Percentiles rank a stretch among this genome's conserved stretches.
phyloP scores from a whole-genome alignment of 2,329 filamentous ascomycete genomes.

The Biscogniauxia sp. region DNA sequence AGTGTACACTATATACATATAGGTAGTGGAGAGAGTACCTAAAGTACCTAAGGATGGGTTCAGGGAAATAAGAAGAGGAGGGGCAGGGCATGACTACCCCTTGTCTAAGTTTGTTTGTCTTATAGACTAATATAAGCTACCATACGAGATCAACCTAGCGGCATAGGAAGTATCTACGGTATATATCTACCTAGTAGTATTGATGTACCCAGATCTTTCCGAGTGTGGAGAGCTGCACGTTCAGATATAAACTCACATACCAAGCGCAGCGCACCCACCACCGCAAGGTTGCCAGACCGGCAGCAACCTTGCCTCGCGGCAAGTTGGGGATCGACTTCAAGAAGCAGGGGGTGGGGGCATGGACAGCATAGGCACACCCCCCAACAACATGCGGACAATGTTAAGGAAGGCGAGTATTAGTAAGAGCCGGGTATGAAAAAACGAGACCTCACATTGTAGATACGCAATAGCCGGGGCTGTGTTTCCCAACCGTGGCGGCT shows the following conservation, averaged over 20 bases:
- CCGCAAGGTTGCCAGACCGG: background rate
- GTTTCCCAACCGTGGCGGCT: background rate
- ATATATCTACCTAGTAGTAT: background rate
- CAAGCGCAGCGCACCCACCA: background rate
- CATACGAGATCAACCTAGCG: background rate
- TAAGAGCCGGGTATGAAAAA: background rate
- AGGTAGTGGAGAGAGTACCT: no score
- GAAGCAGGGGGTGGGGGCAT: no score
- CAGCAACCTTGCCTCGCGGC: background rate
- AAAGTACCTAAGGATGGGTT: no score
- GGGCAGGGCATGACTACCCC: no score
- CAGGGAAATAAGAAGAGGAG: no score
- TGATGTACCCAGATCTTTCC: background rate
- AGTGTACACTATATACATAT: no score
- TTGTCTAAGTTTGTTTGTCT: background rate
- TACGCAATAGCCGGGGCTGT: background rate
- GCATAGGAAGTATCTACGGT: background rate
- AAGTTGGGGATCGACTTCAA: background rate
- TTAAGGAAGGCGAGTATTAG: background rate
- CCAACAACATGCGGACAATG: no score
- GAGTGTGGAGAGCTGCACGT: background rate
- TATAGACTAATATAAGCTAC: background rate
- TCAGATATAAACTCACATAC: background rate
- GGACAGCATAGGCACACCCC: no score
- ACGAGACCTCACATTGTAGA: no score